phyloP scores from a whole-genome alignment of 2,329 filamentous ascomycete species.

The Arthrinium phaeospermum region DNA sequence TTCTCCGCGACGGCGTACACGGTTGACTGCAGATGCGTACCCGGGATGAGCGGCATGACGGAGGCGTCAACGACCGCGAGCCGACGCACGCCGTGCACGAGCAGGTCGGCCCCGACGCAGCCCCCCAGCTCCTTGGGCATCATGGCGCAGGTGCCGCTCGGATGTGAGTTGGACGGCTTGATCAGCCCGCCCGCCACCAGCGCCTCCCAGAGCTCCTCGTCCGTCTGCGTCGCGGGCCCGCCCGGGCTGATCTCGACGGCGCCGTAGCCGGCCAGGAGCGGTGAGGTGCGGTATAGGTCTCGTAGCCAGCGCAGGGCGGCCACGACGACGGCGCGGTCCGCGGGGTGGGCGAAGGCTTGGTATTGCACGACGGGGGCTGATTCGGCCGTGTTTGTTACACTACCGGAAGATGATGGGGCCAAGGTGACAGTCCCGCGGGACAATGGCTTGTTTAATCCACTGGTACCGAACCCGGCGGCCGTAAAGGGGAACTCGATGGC shows the following conservation, averaged over 20 bases:
- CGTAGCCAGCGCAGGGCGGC: slow-evolving; percentile 46
- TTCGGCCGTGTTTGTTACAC: slow-evolving; percentile 42
- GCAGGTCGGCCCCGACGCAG: slow-evolving; percentile 40
- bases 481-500: slow-evolving; percentile 10
- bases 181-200: slow-evolving; percentile 29
- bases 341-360: slow-evolving; percentile 49
- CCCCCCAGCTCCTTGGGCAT: slow-evolving; percentile 40
- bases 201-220: slow-evolving; percentile 38
- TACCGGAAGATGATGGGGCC: neutral
- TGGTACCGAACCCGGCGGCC: slow-evolving; percentile 25
- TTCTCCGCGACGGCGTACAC: slow-evolving; percentile 40
- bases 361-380: slow-evolving; percentile 55
- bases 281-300: slow-evolving; percentile 28
- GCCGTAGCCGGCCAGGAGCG: slow-evolving; percentile 38
- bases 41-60: slow-evolving; percentile 41
- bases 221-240: slow-evolving; percentile 29
- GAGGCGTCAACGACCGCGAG: slow-evolving; percentile 45
- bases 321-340: slow-evolving; percentile 55
- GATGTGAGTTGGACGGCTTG: slow-evolving; percentile 34
- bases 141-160: slow-evolving; percentile 41
- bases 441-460: slow-evolving; percentile 44
- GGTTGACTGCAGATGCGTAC: slow-evolving; percentile 39
- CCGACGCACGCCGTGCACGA: slow-evolving; percentile 41
- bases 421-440: slow-evolving; percentile 63
- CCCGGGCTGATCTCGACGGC: slow-evolving; percentile 44